These are phyloP conservation scores for Cryomyces minteri DNA, from an alignment of 495 filamentous ascomycete species.

Conservation along the genomic window DNA sequence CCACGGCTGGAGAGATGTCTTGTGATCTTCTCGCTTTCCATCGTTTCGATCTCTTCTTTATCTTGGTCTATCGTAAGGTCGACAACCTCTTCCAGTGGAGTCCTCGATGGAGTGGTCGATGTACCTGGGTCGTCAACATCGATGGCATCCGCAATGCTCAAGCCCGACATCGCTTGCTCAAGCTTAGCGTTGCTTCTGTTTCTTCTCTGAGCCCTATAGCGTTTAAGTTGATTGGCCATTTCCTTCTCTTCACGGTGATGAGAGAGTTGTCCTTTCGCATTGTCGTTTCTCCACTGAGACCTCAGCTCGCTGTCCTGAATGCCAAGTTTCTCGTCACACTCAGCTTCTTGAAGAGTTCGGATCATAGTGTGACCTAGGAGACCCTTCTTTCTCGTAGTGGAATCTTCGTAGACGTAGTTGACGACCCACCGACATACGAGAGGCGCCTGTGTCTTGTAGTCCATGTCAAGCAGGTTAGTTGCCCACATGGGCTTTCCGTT, in stretches of 20 bases:
- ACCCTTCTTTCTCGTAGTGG: background rate
- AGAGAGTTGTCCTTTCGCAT: background rate
- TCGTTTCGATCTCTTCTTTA: too few species aligned
- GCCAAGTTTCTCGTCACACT: background rate
- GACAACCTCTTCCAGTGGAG: background rate
- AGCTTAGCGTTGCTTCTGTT: too few species aligned
- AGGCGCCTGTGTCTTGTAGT: background rate
- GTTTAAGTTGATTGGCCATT: background rate
- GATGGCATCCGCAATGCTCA: too few species aligned
- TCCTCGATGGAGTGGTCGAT: too few species aligned
- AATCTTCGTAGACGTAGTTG: background rate
- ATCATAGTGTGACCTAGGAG: background rate
- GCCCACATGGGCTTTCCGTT: background rate
- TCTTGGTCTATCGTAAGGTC: background rate
- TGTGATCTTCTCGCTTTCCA: too few species aligned
- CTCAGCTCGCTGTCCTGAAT: too few species aligned
- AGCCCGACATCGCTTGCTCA: too few species aligned
- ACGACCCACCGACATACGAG: constrained; percentile 12
- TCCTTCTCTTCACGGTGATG: background rate
- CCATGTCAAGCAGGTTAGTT: too few species aligned
- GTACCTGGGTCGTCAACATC: too few species aligned
- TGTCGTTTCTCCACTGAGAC: background rate
- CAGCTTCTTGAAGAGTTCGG: background rate
- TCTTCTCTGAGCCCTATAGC: too few species aligned
- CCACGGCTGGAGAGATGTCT: too few species aligned